Percentiles rank a stretch among this genome's conserved stretches.
Evolutionary conservation across 768 basidiomycete species (phyloP).

Genomic region (Neoboletus magnificus): DNA sequence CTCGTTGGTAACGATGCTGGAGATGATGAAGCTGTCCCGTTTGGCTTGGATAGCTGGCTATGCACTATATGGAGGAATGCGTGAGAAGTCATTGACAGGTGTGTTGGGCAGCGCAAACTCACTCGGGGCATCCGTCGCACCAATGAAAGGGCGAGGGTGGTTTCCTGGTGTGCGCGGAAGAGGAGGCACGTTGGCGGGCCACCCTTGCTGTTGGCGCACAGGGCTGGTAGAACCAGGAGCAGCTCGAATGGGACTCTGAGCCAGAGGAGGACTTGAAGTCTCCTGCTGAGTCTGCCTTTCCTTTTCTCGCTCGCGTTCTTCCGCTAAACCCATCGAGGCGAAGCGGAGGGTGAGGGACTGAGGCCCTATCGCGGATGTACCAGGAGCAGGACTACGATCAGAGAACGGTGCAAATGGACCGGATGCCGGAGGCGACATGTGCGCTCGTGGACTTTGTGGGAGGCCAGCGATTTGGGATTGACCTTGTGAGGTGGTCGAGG

Average conservation of each 20-base stretch:
- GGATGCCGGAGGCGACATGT: conserved; percentile 7
- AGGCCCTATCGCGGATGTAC: conserved; percentile 8
- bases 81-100: conserved; percentile 6
- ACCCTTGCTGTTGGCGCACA: conserved; percentile 18
- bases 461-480: not conserved
- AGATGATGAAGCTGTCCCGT: conserved; percentile 11
- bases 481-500: not conserved
- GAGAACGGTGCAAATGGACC: conserved; percentile 6
- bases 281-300: conserved; percentile 11
- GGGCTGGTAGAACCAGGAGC: conserved; percentile 8
- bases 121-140: conserved; percentile 9
- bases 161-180: conserved; percentile 27
- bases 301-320: conserved; percentile 19
- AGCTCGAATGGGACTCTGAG: conserved; percentile 16
- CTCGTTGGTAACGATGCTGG: conserved; percentile 22
- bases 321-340: conserved; percentile 26
- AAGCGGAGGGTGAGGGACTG: conserved; percentile 34
- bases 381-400: conserved; percentile 1
- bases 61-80: not conserved
- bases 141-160: conserved; percentile 11
- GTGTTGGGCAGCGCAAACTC: conserved; percentile 3
- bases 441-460: conserved; percentile 8
- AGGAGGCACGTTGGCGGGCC: conserved; percentile 26
- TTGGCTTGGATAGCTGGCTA: conserved; percentile 6
- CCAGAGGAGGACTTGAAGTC: not conserved